Percentiles rank a stretch among this genome's conserved stretches.
Evolutionary conservation across 129 eudicot genomes (phyloP).

Genomic region (Artemisia tridentata): DNA sequence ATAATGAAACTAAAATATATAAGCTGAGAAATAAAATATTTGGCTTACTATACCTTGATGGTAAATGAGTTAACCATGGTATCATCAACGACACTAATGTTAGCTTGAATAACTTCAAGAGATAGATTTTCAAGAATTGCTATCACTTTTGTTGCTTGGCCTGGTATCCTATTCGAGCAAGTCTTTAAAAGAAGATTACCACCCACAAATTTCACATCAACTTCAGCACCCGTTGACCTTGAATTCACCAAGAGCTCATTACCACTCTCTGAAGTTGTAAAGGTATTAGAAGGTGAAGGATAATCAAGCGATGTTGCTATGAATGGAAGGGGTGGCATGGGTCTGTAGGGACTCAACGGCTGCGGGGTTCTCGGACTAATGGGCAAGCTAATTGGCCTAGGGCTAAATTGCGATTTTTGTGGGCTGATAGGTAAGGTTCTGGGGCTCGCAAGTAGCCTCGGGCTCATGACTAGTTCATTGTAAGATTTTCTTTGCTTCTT

Average conservation of each 20-base stretch:
- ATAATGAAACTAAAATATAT: neutral
- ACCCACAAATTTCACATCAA: slow-evolving; percentile 81
- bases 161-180: slow-evolving; percentile 53
- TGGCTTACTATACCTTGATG: slow-evolving; percentile 73
- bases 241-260: slow-evolving; percentile 75
- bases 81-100: slow-evolving; percentile 60
- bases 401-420: slow-evolving; percentile 65
- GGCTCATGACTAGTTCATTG: slow-evolving; percentile 56
- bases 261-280: slow-evolving; percentile 34
- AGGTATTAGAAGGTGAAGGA: slow-evolving; percentile 36
- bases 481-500: slow-evolving; percentile 77
- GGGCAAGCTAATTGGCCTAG: slow-evolving; percentile 54
- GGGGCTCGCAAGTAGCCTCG: slow-evolving; percentile 62
- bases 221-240: slow-evolving; percentile 71
- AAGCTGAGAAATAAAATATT: neutral
- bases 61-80: slow-evolving; percentile 74
- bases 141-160: slow-evolving; percentile 63
- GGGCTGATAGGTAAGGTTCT: slow-evolving; percentile 60
- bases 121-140: slow-evolving; percentile 62
- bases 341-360: slow-evolving; percentile 49
- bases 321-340: slow-evolving; percentile 30
- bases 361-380: slow-evolving; percentile 86
- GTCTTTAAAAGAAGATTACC: slow-evolving; percentile 66
- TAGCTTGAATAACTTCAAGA: slow-evolving; percentile 72
- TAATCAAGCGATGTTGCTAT: slow-evolving; percentile 20